A percentile compares a stretch with the other conserved stretches of the same genome.
Conservation (phyloP, 1,284 basidiomycete species). For the Heterobasidion occidentale region DNA sequence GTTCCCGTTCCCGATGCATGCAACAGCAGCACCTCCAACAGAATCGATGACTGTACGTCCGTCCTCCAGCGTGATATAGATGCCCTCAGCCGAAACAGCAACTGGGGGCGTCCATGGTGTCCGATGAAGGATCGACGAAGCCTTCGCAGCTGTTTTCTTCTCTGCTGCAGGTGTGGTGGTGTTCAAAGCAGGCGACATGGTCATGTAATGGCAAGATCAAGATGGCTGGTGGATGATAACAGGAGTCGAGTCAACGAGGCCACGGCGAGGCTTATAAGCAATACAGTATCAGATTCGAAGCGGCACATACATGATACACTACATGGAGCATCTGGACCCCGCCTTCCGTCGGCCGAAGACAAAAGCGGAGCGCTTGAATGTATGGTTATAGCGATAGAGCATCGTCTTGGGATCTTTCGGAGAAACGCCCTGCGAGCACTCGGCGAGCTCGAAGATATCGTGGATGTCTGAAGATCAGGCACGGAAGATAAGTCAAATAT, state of each 20-base stretch:
- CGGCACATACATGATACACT: no score
- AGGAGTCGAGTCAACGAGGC: not conserved
- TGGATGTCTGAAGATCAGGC: no score
- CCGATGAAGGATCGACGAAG: conserved; percentile 23
- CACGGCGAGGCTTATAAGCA: not conserved
- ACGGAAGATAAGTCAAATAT: no score
- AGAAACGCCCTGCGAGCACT: no score
- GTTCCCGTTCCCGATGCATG: conserved; percentile 70
- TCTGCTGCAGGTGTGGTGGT: not conserved
- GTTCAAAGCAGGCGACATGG: not conserved
- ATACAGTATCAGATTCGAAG: not conserved
- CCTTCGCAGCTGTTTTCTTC: not conserved
- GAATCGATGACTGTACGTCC: conserved; percentile 65
- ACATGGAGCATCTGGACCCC: no score
- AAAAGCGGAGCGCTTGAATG: no score
- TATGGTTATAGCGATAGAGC: no score
- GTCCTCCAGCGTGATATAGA: conserved; percentile 60
- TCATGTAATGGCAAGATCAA: not conserved
- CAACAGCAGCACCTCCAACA: conserved; percentile 79
- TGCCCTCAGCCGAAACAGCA: conserved; percentile 57
- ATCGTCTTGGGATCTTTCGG: not conserved
- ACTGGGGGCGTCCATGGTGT: conserved; percentile 67
- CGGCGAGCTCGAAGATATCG: no score
- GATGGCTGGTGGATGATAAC: not conserved
- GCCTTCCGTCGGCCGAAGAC: not conserved